Evolutionary conservation across 2,329 filamentous ascomycete species (phyloP), one percentile per base, ranked within the genome.

Genomic region (Aureobasidium namibiae): DNA sequence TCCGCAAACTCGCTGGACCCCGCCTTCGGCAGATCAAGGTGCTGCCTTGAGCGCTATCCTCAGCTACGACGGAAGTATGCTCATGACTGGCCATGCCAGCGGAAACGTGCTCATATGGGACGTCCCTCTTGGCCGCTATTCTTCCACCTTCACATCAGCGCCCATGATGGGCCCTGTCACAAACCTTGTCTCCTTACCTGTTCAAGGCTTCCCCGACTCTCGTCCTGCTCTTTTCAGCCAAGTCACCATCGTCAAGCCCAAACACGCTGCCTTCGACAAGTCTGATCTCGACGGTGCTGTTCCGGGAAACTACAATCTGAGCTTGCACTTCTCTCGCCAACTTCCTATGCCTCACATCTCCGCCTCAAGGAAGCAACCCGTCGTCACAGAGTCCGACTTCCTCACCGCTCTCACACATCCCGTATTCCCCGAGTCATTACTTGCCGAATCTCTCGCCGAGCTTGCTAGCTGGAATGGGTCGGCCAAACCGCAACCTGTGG

Each of bases 81-180:
- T 96, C 23, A 73, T 96, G 26, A 91, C 91, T 3, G 92, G 92
- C 6, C 92, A 97, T 68, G 77, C 82, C 18, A 88, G 82, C 65
- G 92, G 92, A 53, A 89, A 88, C 67, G 80, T 96, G 41, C 76
- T 90, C 33, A 80, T 82, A 57, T 97, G 92, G 92, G 89, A 90
- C 69, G 80, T 92, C 26, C 84, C 84, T 38, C 85, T 86, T 64
- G 82, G 83, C 61, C 84, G 83, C 61, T 87, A 88, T 62, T 80
- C 82, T 1, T 82, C 84, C 3, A 84, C 86, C 56, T 68, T 92
- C 48, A 64, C 67, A 8, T 67, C 68, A 44, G 79, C 83, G 2
- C 88, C 87, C 61, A 80, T 95, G 60, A 90, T 90, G 57, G 88
- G 90, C 3, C 85, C 90, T 18, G 85, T 96, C 34, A 94, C 89